Conservation (phyloP, 345 rosid species). For the Psidium friedrichsthalianum region DNA sequence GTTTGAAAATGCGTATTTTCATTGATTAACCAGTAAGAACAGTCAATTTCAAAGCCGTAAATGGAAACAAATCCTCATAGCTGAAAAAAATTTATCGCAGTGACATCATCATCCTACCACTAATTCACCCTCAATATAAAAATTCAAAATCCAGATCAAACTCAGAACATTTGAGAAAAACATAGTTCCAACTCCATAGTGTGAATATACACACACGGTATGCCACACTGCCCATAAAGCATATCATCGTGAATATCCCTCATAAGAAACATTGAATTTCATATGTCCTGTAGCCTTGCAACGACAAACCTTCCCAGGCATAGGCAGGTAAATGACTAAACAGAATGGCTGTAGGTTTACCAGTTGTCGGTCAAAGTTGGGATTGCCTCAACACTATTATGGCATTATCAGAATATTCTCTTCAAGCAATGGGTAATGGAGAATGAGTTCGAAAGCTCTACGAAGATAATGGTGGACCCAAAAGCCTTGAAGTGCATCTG, state of each 20-base stretch:
- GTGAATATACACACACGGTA: neutral
- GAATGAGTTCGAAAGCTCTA: neutral
- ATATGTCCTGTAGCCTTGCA: neutral
- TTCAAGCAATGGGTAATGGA: neutral
- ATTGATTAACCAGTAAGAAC: neutral
- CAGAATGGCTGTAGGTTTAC: neutral
- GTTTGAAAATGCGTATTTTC: neutral
- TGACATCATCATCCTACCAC: neutral
- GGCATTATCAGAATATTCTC: neutral
- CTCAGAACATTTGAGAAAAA: neutral
- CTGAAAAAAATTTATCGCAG: neutral
- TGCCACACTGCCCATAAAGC: neutral
- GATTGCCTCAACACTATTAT: neutral
- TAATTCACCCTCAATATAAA: neutral
- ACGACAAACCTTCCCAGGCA: neutral
- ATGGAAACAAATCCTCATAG: neutral
- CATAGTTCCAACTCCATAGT: neutral
- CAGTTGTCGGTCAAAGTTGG: neutral
- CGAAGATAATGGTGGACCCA: neutral
- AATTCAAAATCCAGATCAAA: neutral
- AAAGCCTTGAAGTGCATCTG: neutral
- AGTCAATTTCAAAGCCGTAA: neutral
- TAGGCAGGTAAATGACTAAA: neutral
- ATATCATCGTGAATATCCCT: neutral
- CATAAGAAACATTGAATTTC: neutral